phyloP scores from a whole-genome alignment of 2,329 filamentous ascomycete genomes.

The Stenocarpella maydis region DNA sequence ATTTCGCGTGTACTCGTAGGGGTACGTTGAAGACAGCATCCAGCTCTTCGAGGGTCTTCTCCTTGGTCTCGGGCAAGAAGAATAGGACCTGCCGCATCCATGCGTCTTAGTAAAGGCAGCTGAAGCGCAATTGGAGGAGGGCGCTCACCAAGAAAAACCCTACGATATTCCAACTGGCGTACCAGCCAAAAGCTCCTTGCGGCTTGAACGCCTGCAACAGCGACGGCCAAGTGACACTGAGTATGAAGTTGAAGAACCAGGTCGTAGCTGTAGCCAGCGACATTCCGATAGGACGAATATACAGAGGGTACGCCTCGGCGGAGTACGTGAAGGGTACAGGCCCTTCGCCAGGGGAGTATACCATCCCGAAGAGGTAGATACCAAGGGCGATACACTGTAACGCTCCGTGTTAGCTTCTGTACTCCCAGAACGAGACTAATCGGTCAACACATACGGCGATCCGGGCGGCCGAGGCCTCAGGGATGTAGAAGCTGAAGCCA shows the following conservation, averaged over 20 bases:
- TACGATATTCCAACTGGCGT: slow-evolving; percentile 57
- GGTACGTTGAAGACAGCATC: slow-evolving; percentile 47
- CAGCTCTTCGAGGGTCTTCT: slow-evolving; percentile 50
- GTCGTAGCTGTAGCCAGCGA: slow-evolving; percentile 62
- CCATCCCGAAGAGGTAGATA: slow-evolving; percentile 59
- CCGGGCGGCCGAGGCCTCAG: slow-evolving; percentile 46
- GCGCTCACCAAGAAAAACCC: slow-evolving; percentile 51
- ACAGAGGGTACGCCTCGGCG: slow-evolving; percentile 71
- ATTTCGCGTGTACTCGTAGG: slow-evolving; percentile 53
- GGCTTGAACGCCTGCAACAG: slow-evolving; percentile 53
- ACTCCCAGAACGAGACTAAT: neutral
- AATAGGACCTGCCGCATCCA: slow-evolving; percentile 37
- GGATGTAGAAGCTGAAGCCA: slow-evolving; percentile 57
- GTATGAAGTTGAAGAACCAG: slow-evolving; percentile 55
- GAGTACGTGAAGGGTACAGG: slow-evolving; percentile 73
- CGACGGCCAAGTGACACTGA: slow-evolving; percentile 56
- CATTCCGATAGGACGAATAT: slow-evolving; percentile 70
- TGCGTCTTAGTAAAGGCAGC: neutral
- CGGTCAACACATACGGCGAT: slow-evolving; percentile 41
- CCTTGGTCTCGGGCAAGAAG: slow-evolving; percentile 51
- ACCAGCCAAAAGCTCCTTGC: slow-evolving; percentile 59
- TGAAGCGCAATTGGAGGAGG: neutral
- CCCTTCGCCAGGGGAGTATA: slow-evolving; percentile 68
- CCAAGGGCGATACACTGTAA: slow-evolving; percentile 52
- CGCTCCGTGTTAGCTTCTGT: neutral